These are phyloP conservation scores for Claviceps digitariae DNA, from an alignment of 2,329 filamentous ascomycete genomes.

Conservation along the genomic window DNA sequence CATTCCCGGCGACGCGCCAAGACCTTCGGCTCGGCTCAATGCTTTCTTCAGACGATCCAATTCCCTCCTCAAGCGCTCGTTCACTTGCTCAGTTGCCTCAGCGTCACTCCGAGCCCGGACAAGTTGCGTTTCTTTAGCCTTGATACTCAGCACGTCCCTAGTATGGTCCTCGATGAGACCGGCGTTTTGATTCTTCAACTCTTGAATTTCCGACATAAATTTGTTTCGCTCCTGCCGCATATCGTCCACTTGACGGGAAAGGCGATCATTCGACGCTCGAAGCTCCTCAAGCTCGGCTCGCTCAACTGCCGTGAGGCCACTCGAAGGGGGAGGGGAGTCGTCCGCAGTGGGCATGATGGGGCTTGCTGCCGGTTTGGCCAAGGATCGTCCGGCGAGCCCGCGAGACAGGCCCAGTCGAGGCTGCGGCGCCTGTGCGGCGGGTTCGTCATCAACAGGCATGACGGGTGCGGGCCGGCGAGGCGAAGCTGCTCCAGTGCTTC, in stretches of 20 bases:
- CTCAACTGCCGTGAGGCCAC: conserved; percentile 64
- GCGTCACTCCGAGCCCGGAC: conserved; percentile 83
- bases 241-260: conserved; percentile 65
- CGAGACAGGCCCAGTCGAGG: conserved; percentile 56
- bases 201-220: conserved; percentile 75
- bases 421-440: conserved; percentile 42
- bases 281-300: conserved; percentile 87
- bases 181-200: conserved; percentile 93
- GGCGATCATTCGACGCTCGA: conserved; percentile 65
- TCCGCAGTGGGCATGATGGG: conserved; percentile 35
- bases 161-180: conserved; percentile 96
- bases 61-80: conserved; percentile 73
- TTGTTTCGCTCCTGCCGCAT: conserved; percentile 69
- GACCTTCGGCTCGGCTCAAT: conserved; percentile 46
- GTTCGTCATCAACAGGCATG: conserved; percentile 43
- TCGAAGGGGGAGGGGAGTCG: conserved; percentile 46
- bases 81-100: conserved; percentile 75
- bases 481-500: conserved; percentile 35
- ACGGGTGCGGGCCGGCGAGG: conserved; percentile 38
- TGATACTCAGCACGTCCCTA: conserved; percentile 86
- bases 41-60: conserved; percentile 90
- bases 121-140: conserved; percentile 95
- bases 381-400: conserved; percentile 72
- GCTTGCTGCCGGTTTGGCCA: conserved; percentile 57
- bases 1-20: conserved; percentile 25